These are phyloP conservation scores for Mycena kentingensis DNA, from an alignment of 768 basidiomycete species.

Conservation along the genomic window DNA sequence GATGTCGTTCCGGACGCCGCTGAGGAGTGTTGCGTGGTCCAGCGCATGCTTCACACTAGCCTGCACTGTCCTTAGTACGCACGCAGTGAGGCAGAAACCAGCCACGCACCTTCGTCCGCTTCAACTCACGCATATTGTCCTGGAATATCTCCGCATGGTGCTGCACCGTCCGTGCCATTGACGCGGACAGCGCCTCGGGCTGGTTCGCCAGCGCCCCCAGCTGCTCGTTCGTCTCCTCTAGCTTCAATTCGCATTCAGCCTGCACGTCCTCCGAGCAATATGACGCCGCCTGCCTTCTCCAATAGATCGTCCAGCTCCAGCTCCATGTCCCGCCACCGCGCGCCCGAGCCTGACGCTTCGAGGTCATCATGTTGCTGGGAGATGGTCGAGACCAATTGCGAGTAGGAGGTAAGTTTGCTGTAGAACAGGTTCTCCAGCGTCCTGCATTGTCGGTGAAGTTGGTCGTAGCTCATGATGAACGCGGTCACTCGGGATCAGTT, in stretches of 20 bases:
- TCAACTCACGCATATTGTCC: conserved; percentile 84
- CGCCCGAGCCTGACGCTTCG: conserved; percentile 68
- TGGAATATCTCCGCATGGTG: conserved; percentile 88
- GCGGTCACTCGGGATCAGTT: not conserved
- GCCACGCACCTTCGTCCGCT: conserved; percentile 73
- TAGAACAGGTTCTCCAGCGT: conserved; percentile 94
- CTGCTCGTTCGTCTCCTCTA: conserved; percentile 85
- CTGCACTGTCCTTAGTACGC: conserved; percentile 36
- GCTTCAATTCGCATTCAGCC: conserved; percentile 44
- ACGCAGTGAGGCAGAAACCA: not conserved
- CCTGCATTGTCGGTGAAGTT: conserved; percentile 87
- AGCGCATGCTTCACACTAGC: conserved; percentile 79
- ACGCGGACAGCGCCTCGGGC: conserved; percentile 73
- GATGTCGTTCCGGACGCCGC: conserved; percentile 93
- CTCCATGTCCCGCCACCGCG: conserved; percentile 83
- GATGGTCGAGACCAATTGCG: conserved; percentile 75
- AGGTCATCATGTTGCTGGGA: conserved; percentile 58
- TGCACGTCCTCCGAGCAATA: conserved; percentile 5
- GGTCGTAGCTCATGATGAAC: conserved; percentile 80
- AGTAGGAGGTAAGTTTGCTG: conserved; percentile 86
- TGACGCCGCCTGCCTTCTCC: conserved; percentile 60
- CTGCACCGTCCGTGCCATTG: conserved; percentile 87
- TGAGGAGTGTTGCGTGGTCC: conserved; percentile 84
- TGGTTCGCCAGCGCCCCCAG: conserved; percentile 67
- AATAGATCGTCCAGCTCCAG: conserved; percentile 83